Evolutionary conservation across 768 basidiomycete genomes (phyloP).

Genomic region (Lactarius pseudohatsudake): DNA sequence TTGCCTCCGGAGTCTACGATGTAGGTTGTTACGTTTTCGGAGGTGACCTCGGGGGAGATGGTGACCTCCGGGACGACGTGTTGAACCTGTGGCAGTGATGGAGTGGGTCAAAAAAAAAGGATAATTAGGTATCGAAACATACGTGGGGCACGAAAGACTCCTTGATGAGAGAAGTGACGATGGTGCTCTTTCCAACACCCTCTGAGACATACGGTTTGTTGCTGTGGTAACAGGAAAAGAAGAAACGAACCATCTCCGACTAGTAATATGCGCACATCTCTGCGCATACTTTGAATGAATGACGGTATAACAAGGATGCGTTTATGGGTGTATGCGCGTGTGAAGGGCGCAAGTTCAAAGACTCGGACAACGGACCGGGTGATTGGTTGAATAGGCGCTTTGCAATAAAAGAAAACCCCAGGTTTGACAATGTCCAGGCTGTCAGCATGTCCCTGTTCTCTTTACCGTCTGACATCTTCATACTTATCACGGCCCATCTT

Average conservation of each 20-base stretch:
- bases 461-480: constrained; percentile 25
- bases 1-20: constrained; percentile 96
- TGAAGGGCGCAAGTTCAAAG: neutral
- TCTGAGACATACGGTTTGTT: constrained; percentile 47
- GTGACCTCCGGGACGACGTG: constrained; percentile 96
- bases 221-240: constrained; percentile 8
- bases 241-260: constrained; percentile 81
- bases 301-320: neutral
- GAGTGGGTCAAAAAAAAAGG: constrained; percentile 6
- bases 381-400: neutral
- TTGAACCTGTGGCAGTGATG: constrained; percentile 63
- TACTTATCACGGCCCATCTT: constrained; percentile 26
- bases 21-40: constrained; percentile 96
- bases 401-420: neutral
- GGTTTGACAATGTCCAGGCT: neutral
- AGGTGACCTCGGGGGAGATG: constrained; percentile 95
- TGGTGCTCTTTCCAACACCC: constrained; percentile 97
- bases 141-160: constrained; percentile 92
- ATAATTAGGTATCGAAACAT: constrained; percentile 31
- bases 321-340: neutral
- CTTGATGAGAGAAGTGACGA: constrained; percentile 96
- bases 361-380: neutral
- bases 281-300: constrained; percentile 55
- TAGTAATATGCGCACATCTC: constrained; percentile 92
- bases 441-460: constrained; percentile 9